Percentiles rank a stretch among this genome's conserved stretches.
Conservation (phyloP, 495 filamentous ascomycete genomes). For the Lasiosphaeris hirsuta region DNA sequence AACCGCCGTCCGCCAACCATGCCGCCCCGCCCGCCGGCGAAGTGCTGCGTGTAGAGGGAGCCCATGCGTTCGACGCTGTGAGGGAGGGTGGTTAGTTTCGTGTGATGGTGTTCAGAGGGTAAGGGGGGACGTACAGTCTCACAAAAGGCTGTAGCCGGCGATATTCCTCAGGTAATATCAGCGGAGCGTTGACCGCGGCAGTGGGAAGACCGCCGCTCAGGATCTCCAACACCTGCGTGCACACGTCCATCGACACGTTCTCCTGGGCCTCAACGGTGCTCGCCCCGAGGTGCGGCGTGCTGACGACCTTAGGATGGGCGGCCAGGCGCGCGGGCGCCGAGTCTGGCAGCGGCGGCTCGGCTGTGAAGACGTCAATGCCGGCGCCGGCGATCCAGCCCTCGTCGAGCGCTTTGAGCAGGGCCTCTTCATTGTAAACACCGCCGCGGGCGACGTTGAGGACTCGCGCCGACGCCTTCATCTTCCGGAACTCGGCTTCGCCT, state of each 20-base stretch:
- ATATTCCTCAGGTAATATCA: conserved; percentile 72
- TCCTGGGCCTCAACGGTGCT: conserved; percentile 75
- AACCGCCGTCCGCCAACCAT: conserved; percentile 54
- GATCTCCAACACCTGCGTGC: conserved; percentile 67
- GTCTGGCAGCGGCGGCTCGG: conserved; percentile 53
- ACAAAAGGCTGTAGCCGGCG: conserved; percentile 67
- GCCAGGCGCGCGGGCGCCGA: conserved; percentile 54
- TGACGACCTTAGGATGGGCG: conserved; percentile 60
- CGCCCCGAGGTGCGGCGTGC: conserved; percentile 70
- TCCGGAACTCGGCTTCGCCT: conserved; percentile 54
- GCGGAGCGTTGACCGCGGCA: conserved; percentile 67
- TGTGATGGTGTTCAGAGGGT: not conserved
- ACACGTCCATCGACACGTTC: conserved; percentile 71
- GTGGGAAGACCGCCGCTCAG: conserved; percentile 63
- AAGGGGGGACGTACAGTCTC: conserved; percentile 34
- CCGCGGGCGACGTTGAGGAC: conserved; percentile 71
- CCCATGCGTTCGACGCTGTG: conserved; percentile 62
- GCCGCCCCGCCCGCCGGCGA: conserved; percentile 34
- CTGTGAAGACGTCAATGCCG: conserved; percentile 71
- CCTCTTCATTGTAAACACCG: conserved; percentile 71
- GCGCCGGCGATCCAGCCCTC: conserved; percentile 66
- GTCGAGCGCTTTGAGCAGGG: conserved; percentile 63
- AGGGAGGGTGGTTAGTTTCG: not conserved
- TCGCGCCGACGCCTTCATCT: conserved; percentile 63
- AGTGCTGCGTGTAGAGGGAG: conserved; percentile 67